These are phyloP conservation scores for Fusarium annulatum DNA, from an alignment of 2,329 filamentous ascomycete genomes.

Conservation along the genomic window DNA sequence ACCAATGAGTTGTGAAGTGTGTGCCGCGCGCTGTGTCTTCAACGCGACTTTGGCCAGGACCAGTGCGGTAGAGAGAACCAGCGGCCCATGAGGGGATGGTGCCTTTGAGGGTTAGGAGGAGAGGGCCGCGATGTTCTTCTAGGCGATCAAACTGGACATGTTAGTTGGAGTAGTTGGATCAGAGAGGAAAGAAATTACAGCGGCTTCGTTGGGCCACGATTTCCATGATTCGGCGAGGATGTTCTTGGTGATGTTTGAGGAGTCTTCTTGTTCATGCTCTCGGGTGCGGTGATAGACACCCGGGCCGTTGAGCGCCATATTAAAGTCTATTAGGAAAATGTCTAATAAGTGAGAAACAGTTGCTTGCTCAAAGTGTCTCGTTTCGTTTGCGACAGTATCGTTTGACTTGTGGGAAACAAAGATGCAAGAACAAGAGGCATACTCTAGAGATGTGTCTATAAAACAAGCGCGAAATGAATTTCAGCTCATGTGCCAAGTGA, in stretches of 20 bases:
- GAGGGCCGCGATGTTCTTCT: conserved; percentile 72
- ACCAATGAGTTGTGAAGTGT: conserved; percentile 78
- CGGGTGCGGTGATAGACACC: conserved; percentile 45
- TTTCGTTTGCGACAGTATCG: background rate
- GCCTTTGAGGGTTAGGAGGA: conserved; percentile 72
- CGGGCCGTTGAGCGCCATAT: conserved; percentile 45
- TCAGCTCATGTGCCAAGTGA: background rate
- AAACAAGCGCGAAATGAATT: background rate
- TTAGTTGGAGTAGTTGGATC: background rate
- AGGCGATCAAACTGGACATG: conserved; percentile 71
- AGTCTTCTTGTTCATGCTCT: conserved; percentile 45
- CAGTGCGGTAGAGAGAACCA: conserved; percentile 79
- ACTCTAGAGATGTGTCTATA: background rate
- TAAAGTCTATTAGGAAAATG: background rate
- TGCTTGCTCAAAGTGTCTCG: background rate
- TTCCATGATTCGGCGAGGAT: conserved; percentile 50
- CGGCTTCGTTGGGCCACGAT: conserved; percentile 61
- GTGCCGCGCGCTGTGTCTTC: conserved; percentile 68
- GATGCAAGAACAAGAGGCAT: background rate
- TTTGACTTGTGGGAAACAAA: background rate
- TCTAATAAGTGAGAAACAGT: background rate
- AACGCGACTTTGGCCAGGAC: conserved; percentile 73
- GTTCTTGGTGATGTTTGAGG: conserved; percentile 41
- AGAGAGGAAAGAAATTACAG: conserved; percentile 47
- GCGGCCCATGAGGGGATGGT: conserved; percentile 76